A percentile compares a stretch with the other conserved stretches of the same genome.
phyloP scores from a whole-genome alignment of 306 rosid species.

The Purshia tridentata region DNA sequence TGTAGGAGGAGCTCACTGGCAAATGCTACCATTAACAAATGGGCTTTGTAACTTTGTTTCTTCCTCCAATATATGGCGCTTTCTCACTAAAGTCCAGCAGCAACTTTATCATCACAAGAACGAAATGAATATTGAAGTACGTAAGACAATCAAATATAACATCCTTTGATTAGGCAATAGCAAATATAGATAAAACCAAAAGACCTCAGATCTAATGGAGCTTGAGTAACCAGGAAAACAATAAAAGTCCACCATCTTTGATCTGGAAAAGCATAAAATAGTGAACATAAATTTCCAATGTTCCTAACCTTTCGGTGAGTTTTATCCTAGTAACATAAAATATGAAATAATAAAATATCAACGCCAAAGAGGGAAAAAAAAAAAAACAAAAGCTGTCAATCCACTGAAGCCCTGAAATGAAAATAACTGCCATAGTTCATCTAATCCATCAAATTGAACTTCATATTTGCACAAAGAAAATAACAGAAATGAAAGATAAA shows the following conservation, averaged over 20 bases:
- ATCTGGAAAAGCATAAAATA: constrained; percentile 10
- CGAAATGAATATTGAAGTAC: neutral
- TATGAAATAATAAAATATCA: neutral
- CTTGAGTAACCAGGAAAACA: neutral
- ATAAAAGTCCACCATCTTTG: constrained; percentile 8
- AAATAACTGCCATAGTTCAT: too few relatives aligned
- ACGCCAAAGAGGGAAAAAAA: too few relatives aligned
- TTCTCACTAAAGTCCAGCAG: too few relatives aligned
- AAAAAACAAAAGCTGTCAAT: neutral
- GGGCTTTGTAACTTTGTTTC: too few relatives aligned
- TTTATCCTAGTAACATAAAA: neutral
- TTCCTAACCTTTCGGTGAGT: neutral
- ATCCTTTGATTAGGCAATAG: neutral
- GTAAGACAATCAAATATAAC: neutral
- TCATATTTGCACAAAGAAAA: too few relatives aligned
- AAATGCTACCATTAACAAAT: neutral
- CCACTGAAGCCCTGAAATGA: too few relatives aligned
- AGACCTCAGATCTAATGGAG: neutral
- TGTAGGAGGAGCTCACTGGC: neutral
- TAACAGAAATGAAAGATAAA: too few relatives aligned
- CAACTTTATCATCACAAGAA: too few relatives aligned
- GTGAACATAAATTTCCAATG: neutral
- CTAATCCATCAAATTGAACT: too few relatives aligned
- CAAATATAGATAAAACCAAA: neutral
- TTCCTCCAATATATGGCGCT: too few relatives aligned